These are phyloP conservation scores for Simplicillium sp. DNA, from an alignment of 2,329 filamentous ascomycete species.

Conservation along the genomic window DNA sequence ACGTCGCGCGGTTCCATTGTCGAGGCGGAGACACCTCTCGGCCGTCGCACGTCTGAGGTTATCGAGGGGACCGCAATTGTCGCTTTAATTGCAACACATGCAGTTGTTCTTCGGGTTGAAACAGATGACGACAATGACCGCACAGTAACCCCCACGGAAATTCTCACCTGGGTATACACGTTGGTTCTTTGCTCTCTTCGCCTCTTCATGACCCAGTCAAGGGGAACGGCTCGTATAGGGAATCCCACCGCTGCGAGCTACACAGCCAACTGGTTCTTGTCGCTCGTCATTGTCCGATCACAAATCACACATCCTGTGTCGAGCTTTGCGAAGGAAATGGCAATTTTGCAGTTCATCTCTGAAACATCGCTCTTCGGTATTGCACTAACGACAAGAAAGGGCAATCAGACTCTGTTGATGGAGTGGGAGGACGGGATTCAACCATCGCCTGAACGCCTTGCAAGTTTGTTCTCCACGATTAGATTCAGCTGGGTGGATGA, in stretches of 20 bases:
- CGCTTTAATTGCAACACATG: constrained; percentile 60
- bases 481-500: constrained; percentile 91
- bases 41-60: constrained; percentile 58
- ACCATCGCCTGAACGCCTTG: constrained; percentile 76
- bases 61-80: constrained; percentile 69
- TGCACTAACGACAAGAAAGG: constrained; percentile 74
- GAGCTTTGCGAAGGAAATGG: constrained; percentile 49
- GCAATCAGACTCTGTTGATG: constrained; percentile 78
- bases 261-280: constrained; percentile 69
- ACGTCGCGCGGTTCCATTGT: constrained; percentile 55
- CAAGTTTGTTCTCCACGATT: constrained; percentile 77
- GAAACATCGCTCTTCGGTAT: constrained; percentile 65
- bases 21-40: constrained; percentile 66
- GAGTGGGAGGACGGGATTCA: constrained; percentile 84
- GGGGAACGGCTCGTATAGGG: constrained; percentile 67
- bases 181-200: constrained; percentile 66
- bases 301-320: constrained; percentile 69
- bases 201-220: constrained; percentile 54
- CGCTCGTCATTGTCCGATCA: constrained; percentile 71
- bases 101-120: constrained; percentile 33
- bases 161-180: constrained; percentile 74
- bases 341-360: constrained; percentile 66
- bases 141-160: constrained; percentile 53
- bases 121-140: constrained; percentile 49
- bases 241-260: constrained; percentile 87